These are phyloP conservation scores for Phaseolus coccineus DNA, from an alignment of 331 rosid genomes.

Conservation along the genomic window DNA sequence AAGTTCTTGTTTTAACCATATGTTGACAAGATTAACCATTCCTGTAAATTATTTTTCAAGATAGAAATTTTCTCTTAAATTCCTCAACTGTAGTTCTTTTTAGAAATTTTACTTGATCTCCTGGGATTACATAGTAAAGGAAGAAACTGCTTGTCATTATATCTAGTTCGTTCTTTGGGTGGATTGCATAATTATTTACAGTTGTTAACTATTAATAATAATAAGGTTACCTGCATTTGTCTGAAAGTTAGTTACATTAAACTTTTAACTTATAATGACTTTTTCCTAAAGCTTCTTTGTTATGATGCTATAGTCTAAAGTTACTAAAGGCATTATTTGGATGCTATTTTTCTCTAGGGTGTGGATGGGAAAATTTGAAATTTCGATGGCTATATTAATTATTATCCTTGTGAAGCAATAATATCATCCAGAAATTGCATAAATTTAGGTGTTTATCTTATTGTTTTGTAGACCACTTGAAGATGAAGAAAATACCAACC, in stretches of 20 bases:
- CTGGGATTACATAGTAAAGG: background rate
- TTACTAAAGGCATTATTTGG: background rate
- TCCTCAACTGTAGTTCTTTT: background rate
- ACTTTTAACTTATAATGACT: background rate
- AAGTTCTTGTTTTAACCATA: background rate
- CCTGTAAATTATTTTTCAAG: background rate
- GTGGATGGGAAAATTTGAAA: background rate
- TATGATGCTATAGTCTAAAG: constrained; percentile 23
- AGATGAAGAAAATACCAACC: too few relatives aligned
- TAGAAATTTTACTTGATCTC: background rate
- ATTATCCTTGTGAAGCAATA: too few relatives aligned
- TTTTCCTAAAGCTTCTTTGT: background rate
- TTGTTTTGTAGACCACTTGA: too few relatives aligned
- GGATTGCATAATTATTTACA: too few relatives aligned
- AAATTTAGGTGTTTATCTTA: too few relatives aligned
- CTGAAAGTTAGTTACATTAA: background rate
- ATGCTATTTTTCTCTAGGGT: constrained; percentile 27
- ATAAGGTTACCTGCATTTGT: too few relatives aligned
- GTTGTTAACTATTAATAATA: too few relatives aligned
- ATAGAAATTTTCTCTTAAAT: background rate
- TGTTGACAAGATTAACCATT: background rate
- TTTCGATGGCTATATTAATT: constrained; percentile 13
- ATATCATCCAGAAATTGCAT: too few relatives aligned
- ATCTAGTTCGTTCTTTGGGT: too few relatives aligned
- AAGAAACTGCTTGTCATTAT: too few relatives aligned